Base-by-base conservation (phyloP, 345 rosid genomes). In the Moricandia arvensis region DNA sequence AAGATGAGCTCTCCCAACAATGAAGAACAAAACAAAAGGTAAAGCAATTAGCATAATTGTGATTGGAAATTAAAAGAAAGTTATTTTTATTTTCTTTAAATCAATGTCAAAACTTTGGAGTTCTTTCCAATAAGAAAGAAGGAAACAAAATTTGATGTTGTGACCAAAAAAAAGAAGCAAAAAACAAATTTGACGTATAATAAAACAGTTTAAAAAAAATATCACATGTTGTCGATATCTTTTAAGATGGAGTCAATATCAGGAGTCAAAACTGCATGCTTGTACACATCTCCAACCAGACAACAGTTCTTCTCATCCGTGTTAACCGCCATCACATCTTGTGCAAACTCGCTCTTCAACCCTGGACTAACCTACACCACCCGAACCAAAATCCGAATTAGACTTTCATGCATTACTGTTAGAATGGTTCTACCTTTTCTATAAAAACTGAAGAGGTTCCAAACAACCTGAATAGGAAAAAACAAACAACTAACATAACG, bases 361-460 rank as follows among this genome's bases (percentile, higher is more conserved):
- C 98, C 93, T 6, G 90, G 82, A 37, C 85, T 85, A 8, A 90
- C 92, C 97, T 94, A 87, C 85, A 86, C 85, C 85, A 43, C 41
- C 7, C 61, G 5, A n/a, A 8, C 58, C 58, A 0, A n/a, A 8
- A 43, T 38, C 26, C 13, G n/a, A 67, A 15, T 72, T 15, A 71
- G 13, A 34, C 54, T 33, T 13, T 61, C 26, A 16, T 15, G 24
- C 24, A 31, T 10, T n/a, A 33, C 47, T n/a, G 60, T 5, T 24
- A 57, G 33, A 57, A 26, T 55, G 59, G 31, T 21, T 55, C 5
- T 5, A 21, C 53, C 8, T 13, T 8, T 57, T 24, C 57, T 26
- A 27, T 58, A 69, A 18, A 21, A 1, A 8, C 7, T 7, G 47
- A 59, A 59, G 41, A 16, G 2, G 41, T 1, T 62, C 47, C 26